phyloP scores from a whole-genome alignment of 371 early-diverging fungal species.

The Rozella allomycis region DNA sequence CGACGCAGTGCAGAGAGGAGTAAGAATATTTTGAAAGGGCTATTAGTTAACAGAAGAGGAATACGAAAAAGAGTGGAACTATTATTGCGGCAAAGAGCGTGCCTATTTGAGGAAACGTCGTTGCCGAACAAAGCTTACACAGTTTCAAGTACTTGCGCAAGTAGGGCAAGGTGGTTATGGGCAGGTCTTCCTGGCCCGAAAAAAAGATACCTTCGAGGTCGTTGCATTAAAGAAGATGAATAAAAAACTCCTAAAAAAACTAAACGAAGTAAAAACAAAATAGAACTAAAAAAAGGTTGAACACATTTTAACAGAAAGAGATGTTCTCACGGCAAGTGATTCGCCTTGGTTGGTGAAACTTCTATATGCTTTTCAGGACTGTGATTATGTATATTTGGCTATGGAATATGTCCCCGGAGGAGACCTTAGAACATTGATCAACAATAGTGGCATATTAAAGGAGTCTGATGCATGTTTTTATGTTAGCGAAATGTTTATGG shows the following conservation, averaged over 20 bases:
- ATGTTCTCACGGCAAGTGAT: slow-evolving; percentile 32
- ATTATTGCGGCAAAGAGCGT: slow-evolving; percentile 26
- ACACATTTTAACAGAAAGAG: slow-evolving; percentile 46
- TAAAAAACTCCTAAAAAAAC: slow-evolving; percentile 26
- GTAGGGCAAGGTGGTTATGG: slow-evolving; percentile 73
- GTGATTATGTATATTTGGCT: slow-evolving; percentile 21
- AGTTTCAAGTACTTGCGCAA: slow-evolving; percentile 47
- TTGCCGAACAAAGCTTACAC: slow-evolving; percentile 29
- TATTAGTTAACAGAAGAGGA: slow-evolving; percentile 13
- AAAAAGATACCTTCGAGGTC: slow-evolving; percentile 30
- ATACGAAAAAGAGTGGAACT: slow-evolving; percentile 22
- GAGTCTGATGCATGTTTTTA: slow-evolving; percentile 40
- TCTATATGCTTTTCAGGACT: slow-evolving; percentile 51
- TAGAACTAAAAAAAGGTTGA: slow-evolving; percentile 13
- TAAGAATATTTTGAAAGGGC: slow-evolving; percentile 2
- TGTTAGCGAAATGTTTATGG: slow-evolving; percentile 39
- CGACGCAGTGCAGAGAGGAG: slow-evolving; percentile 6
- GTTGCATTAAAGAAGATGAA: slow-evolving; percentile 46
- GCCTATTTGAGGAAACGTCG: slow-evolving; percentile 35
- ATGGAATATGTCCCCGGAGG: slow-evolving; percentile 84
- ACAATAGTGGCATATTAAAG: slow-evolving; percentile 29
- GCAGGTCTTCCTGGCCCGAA: slow-evolving; percentile 13
- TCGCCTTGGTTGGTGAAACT: slow-evolving; percentile 52
- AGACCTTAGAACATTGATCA: slow-evolving; percentile 53
- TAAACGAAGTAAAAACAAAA: slow-evolving; percentile 20